Evolutionary conservation across 1,284 basidiomycete genomes (phyloP).

Genomic region (Leucoagaricus sp.): DNA sequence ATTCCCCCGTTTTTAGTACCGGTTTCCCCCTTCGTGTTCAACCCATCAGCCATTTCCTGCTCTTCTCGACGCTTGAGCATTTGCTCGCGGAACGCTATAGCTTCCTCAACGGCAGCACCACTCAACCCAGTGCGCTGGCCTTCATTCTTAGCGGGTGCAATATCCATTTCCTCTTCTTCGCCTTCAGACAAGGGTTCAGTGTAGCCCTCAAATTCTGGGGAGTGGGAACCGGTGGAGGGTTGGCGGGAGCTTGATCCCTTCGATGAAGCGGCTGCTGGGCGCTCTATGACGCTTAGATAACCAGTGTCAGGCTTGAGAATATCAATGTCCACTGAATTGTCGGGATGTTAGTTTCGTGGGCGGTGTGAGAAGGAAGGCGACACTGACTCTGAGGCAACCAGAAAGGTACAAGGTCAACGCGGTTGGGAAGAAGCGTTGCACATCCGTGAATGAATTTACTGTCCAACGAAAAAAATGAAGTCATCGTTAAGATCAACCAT

Average conservation of each 20-base stretch:
- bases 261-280: conserved; percentile 53
- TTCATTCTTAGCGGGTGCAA: conserved; percentile 76
- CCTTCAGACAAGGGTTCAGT: conserved; percentile 90
- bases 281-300: conserved; percentile 78
- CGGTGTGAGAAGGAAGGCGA: conserved; percentile 1
- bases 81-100: conserved; percentile 81
- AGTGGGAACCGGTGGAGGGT: conserved; percentile 49
- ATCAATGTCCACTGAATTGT: conserved; percentile 80
- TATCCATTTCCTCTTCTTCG: conserved; percentile 83
- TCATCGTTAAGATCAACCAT: neutral
- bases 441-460: conserved; percentile 99
- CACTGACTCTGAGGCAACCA: conserved; percentile 93
- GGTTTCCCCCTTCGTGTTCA: conserved; percentile 13
- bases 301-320: conserved; percentile 88
- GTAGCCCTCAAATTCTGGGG: conserved; percentile 55
- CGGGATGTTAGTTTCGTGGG: neutral
- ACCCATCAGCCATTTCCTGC: too few relatives aligned
- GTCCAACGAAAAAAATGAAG: neutral
- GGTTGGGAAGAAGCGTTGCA: conserved; percentile 88
- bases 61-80: conserved; percentile 60
- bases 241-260: too few relatives aligned
- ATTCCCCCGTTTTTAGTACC: conserved; percentile 18
- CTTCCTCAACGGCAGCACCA: conserved; percentile 71
- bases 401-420: conserved; percentile 98
- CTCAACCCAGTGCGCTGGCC: conserved; percentile 77